Evolutionary conservation across 1,284 basidiomycete species (phyloP).

Genomic region (Moniliella sp.): DNA sequence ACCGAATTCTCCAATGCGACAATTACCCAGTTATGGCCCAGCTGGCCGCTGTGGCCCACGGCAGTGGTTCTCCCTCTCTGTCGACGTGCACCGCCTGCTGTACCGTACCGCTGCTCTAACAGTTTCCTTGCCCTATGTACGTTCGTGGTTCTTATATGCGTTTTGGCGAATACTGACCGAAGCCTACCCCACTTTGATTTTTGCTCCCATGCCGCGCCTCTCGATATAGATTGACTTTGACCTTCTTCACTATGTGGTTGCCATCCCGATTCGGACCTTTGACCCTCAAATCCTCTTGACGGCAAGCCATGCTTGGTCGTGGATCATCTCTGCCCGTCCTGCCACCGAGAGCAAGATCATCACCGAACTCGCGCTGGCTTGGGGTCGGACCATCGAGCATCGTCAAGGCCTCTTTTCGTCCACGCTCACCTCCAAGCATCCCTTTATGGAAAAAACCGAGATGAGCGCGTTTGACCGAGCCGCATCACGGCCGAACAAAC

Average conservation of each 20-base stretch:
- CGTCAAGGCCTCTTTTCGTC: conserved; percentile 31
- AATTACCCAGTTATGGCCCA: conserved; percentile 49
- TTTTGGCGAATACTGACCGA: too few relatives aligned
- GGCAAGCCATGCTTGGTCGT: conserved; percentile 86
- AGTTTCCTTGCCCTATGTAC: conserved; percentile 10
- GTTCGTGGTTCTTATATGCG: too few relatives aligned
- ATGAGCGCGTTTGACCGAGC: conserved; percentile 76
- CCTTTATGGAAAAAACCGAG: conserved; percentile 54
- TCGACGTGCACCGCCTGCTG: conserved; percentile 61
- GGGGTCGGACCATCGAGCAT: conserved; percentile 64
- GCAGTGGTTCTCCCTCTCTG: too few relatives aligned
- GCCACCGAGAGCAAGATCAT: conserved; percentile 54
- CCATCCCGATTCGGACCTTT: conserved; percentile 68
- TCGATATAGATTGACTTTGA: conserved; percentile 53
- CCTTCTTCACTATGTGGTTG: conserved; percentile 66
- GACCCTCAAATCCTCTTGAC: conserved; percentile 64
- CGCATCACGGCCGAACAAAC: conserved; percentile 53
- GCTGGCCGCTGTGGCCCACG: too few relatives aligned
- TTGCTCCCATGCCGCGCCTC: too few relatives aligned
- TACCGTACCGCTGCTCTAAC: conserved; percentile 53
- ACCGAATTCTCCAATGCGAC: conserved; percentile 42
- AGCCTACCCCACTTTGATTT: too few relatives aligned
- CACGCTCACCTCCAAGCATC: not conserved
- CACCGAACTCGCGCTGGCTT: conserved; percentile 64
- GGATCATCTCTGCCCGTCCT: conserved; percentile 73